These are phyloP conservation scores for Ottelia alismoides DNA, from an alignment of 106 monocot species.

Conservation along the genomic window DNA sequence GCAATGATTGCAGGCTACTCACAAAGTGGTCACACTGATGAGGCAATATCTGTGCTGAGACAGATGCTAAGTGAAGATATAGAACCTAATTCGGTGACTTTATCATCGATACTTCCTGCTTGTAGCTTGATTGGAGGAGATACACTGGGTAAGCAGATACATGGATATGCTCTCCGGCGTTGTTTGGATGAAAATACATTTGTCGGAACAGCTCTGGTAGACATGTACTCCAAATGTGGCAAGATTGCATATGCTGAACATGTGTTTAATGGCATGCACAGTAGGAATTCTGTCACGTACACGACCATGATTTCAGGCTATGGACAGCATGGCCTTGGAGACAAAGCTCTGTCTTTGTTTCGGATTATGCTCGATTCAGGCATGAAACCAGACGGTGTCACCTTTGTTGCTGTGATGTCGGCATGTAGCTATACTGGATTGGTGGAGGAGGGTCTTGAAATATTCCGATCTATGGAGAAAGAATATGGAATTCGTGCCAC, in stretches of 20 bases:
- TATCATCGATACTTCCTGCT: constrained; percentile 61
- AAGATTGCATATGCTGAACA: constrained; percentile 45
- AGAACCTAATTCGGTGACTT: constrained; percentile 54
- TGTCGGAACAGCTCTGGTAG: constrained; percentile 76
- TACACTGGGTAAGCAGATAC: constrained; percentile 52
- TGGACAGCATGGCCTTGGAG: constrained; percentile 70
- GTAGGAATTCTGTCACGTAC: constrained; percentile 61
- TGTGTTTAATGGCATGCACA: constrained; percentile 41
- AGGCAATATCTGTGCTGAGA: constrained; percentile 39
- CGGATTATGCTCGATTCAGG: constrained; percentile 36
- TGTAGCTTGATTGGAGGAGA: constrained; percentile 50
- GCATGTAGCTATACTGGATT: constrained; percentile 80
- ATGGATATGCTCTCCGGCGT: constrained; percentile 53
- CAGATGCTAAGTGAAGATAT: constrained; percentile 34
- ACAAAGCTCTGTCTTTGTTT: constrained; percentile 61
- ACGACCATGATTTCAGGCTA: constrained; percentile 79
- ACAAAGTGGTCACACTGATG: constrained; percentile 31
- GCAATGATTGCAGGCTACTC: constrained; percentile 86
- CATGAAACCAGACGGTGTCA: constrained; percentile 54
- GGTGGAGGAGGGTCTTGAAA: constrained; percentile 64
- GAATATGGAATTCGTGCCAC: constrained; percentile 39
- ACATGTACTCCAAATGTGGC: constrained; percentile 88
- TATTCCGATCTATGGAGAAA: constrained; percentile 49
- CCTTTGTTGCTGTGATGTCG: constrained; percentile 68
- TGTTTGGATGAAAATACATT: constrained; percentile 46